Conservation (phyloP, 2,329 filamentous ascomycete species). For the Simplicillium aogashimaense region DNA sequence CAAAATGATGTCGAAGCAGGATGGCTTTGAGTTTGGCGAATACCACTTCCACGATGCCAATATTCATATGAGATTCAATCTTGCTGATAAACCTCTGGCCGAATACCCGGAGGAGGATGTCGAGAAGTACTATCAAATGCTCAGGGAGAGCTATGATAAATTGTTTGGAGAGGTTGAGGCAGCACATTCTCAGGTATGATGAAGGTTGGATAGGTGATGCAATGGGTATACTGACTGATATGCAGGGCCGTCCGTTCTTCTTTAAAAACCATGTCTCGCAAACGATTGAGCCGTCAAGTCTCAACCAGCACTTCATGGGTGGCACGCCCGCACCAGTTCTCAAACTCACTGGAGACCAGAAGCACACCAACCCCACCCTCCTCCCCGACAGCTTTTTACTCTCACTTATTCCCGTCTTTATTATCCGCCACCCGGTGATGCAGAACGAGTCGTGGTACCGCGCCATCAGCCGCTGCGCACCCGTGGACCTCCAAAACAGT, state of each 20-base stretch:
- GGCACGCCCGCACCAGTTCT: not conserved
- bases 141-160: conserved; percentile 1
- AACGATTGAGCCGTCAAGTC: conserved; percentile 1
- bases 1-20: conserved; percentile 6
- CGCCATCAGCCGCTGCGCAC: conserved; percentile 1
- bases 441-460: conserved; percentile 6
- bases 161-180: not conserved
- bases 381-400: conserved; percentile 2
- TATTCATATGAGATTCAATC: conserved; percentile 1
- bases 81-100: not conserved
- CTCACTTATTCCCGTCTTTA: conserved; percentile 3
- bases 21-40: conserved; percentile 3
- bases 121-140: not conserved
- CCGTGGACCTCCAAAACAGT: not conserved
- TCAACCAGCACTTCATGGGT: conserved; percentile 1
- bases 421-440: conserved; percentile 5
- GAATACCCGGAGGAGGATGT: not conserved
- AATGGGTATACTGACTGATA: not conserved
- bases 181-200: conserved; percentile 2
- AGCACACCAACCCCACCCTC: conserved; percentile 5
- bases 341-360: not conserved
- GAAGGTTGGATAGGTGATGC: not conserved
- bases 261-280: conserved; percentile 5
- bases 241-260: conserved; percentile 3
- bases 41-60: conserved; percentile 3